Base-by-base conservation (phyloP, 176 grass and related monocot genomes). In the Eremochloa ophiuroides region DNA sequence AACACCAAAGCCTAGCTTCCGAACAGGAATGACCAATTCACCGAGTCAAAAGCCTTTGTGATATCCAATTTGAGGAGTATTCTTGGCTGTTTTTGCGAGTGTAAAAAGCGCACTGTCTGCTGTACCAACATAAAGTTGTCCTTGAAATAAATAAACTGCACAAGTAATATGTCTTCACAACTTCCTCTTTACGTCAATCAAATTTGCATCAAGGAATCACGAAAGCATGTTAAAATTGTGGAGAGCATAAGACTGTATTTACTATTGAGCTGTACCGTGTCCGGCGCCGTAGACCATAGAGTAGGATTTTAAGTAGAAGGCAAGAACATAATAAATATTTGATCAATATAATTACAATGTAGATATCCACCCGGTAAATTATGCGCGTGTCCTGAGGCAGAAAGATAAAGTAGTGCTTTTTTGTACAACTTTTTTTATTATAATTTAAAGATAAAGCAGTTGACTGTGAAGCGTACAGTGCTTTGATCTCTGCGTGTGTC, bases 371-470 rank as follows among this genome's bases (percentile, higher is more conserved):
- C 8, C 2, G 44, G 71, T 2, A 44, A 28, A 56, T 71, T 4
- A 80, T 44, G 14, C 20, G 46, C 44, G 20, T 53, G 20, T 22
- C 58, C 40, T 26, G 58, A 37, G 30, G 63, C 18, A 62, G 62
- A 27, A 16, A 20, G 46, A 80, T 78, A 71, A 91, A 77, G 71
- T 38, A 30, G 41, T 70, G 66, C 18, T 67, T 60, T 59, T 56
- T 59, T 26, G 11, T 59, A 26, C 55, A 26, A 59, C n/a, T 26
- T 59, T 3, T 13, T 59, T 26, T 59, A 59, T 59, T 59, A 26
- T 25, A 58, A 58, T 58, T 11, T 25, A 25, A 25, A 25, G 53
- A 11, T 26, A n/a, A 26, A 26, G 55, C 55, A 59, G 55, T 59
- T 59, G n/a, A 59, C 55, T 56, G 8, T 56, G 9, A 59, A 59